Base-by-base conservation (phyloP, 345 rosid species). In the Streptanthus diversifolius region DNA sequence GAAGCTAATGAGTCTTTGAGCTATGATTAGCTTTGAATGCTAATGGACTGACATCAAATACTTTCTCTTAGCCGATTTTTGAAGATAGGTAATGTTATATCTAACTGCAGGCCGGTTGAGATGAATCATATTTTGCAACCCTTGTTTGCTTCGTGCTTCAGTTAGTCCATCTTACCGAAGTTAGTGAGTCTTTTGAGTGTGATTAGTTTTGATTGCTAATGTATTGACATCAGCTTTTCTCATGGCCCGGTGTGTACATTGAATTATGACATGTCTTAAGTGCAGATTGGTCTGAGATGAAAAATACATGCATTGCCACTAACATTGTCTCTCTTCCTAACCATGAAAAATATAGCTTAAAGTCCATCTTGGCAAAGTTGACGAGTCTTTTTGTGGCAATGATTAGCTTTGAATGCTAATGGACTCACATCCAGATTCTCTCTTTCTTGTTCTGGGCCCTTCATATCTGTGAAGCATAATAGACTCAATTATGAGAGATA, bases 41-140 rank as follows among this genome's bases (percentile, higher is more conserved):
- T 53, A 37, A 77, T 74, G 89, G 88, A 82, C 84, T 78, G 25
- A 51, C 44, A 82, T 72, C 41, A 54, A 73, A 56, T 12, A 37
- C 51, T 54, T 45, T 43, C 25, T 60, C 70, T 43, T 22, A 52
- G 74, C 69, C 19, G 11, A 48, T 0, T 37, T 52, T 43, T 33
- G 64, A 70, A 60, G 74, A 36, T 62, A 62, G 74, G 6, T 68
- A 15, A 2, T 75, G 35, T 39, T 15, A 17, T 41, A 61, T 43
- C 64, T 75, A 24, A 27, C 74, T 68, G 69, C 73, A 40, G 30
- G 39, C 13, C 14, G 68, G 56, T 48, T 60, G 43, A 59, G 56
- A 59, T 74, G 56, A 59, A 49, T 67, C 73, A 74, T 57, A 14
- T 30, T 18, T 5, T 56, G 18, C 41, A 53, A 65, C 2, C 3